These are phyloP conservation scores for Calocera cornea DNA, from an alignment of 768 basidiomycete species.

Conservation along the genomic window DNA sequence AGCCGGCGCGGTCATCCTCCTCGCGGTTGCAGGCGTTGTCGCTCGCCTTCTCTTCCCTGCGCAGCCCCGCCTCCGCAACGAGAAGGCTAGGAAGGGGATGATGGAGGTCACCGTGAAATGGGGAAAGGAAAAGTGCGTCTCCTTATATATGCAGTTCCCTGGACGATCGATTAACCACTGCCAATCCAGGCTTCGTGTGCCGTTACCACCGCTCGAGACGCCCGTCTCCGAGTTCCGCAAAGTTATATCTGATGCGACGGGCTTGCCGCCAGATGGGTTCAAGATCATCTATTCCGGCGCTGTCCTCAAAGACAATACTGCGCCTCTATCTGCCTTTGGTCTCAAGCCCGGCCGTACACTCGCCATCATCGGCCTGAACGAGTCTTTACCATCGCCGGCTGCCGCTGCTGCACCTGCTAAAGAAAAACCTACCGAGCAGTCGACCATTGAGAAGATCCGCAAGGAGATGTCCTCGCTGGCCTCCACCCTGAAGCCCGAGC, in stretches of 20 bases:
- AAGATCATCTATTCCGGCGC: conserved; percentile 85
- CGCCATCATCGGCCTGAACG: conserved; percentile 47
- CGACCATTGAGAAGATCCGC: conserved; percentile 41
- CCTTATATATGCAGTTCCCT: conserved; percentile 3
- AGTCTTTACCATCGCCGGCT: conserved; percentile 15
- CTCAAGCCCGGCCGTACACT: conserved; percentile 57
- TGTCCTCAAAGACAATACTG: conserved; percentile 71
- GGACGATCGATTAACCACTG: conserved; percentile 8
- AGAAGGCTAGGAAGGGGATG: conserved; percentile 7
- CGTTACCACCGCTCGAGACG: conserved; percentile 44
- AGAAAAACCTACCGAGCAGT: conserved; percentile 29
- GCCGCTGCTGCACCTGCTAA: conserved; percentile 9
- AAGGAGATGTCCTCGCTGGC: conserved; percentile 42
- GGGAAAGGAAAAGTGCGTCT: conserved; percentile 18
- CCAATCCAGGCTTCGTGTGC: conserved; percentile 33
- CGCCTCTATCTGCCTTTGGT: conserved; percentile 60
- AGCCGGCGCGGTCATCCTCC: neutral
- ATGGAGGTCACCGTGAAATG: conserved; percentile 18
- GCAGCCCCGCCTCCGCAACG: neutral
- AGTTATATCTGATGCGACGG: conserved; percentile 58
- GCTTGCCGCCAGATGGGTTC: conserved; percentile 54
- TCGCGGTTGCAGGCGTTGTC: neutral
- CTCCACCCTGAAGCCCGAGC: conserved; percentile 38
- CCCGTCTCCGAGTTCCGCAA: conserved; percentile 45
- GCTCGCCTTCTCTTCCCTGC: neutral